phyloP scores from a whole-genome alignment of 2,329 filamentous ascomycete genomes.

The Pseudogymnoascus sp. region DNA sequence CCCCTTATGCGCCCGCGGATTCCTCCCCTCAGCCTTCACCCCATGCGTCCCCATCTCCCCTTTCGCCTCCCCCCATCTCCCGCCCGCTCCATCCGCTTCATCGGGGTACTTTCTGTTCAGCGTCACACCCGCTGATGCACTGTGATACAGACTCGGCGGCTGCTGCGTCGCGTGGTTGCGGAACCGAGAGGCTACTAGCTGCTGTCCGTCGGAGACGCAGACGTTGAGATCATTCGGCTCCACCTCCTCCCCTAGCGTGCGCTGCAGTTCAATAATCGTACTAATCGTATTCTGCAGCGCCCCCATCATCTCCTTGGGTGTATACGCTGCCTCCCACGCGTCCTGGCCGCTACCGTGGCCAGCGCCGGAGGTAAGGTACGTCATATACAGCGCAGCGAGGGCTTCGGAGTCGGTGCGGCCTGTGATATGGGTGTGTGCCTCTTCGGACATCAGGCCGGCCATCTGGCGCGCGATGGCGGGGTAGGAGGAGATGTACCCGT shows the following conservation, averaged over 20 bases:
- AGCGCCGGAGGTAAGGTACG: constrained; percentile 20
- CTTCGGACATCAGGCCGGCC: constrained; percentile 35
- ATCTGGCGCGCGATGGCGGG: constrained; percentile 37
- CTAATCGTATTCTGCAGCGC: constrained; percentile 35
- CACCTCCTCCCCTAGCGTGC: constrained; percentile 31
- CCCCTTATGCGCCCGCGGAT: constrained; percentile 24
- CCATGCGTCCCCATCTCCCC: constrained; percentile 8
- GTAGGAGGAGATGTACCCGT: constrained; percentile 42
- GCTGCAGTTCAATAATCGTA: constrained; percentile 38
- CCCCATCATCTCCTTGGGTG: constrained; percentile 32
- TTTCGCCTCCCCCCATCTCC: constrained; percentile 27
- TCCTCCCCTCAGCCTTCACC: constrained; percentile 13
- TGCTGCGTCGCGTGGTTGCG: constrained; percentile 42
- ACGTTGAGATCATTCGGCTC: constrained; percentile 43
- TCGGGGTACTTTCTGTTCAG: constrained; percentile 44
- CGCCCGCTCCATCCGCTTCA: constrained; percentile 33
- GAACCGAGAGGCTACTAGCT: constrained; percentile 42
- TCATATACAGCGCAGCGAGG: constrained; percentile 36
- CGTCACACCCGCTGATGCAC: constrained; percentile 39
- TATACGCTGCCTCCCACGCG: constrained; percentile 35
- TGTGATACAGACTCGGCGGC: constrained; percentile 43
- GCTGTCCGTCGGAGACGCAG: constrained; percentile 40
- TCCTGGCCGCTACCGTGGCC: constrained; percentile 17
- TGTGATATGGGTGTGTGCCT: constrained; percentile 38
- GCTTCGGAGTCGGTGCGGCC: constrained; percentile 46